These are phyloP conservation scores for Podospora bellae-mahoneyi DNA, from an alignment of 495 filamentous ascomycete species.

Conservation along the genomic window DNA sequence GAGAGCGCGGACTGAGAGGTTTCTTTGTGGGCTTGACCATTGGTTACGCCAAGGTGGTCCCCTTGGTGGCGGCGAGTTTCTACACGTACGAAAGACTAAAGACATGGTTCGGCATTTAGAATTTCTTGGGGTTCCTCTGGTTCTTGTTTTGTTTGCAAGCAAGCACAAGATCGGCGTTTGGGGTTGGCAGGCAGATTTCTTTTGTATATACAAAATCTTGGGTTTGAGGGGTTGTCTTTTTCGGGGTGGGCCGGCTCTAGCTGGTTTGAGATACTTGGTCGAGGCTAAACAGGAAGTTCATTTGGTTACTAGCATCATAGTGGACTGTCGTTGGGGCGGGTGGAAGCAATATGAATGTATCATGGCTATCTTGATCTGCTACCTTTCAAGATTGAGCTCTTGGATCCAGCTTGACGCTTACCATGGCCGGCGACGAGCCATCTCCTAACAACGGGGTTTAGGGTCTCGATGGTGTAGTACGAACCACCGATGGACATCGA, in stretches of 20 bases:
- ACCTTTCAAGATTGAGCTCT: background rate
- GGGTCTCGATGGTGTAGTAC: background rate
- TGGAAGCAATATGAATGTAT: background rate
- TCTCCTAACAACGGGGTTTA: background rate
- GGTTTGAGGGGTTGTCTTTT: background rate
- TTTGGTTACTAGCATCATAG: background rate
- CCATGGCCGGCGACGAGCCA: background rate
- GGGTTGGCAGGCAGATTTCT: slow-evolving; percentile 2
- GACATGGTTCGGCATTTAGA: slow-evolving; percentile 66
- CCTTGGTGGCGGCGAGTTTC: slow-evolving; percentile 79
- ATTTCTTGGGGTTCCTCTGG: background rate
- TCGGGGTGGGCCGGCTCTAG: background rate
- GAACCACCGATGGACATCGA: background rate
- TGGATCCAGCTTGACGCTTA: background rate
- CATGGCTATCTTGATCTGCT: background rate
- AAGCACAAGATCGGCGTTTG: slow-evolving; percentile 22
- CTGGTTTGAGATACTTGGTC: background rate
- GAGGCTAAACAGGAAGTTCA: background rate
- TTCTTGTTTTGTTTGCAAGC: slow-evolving; percentile 12
- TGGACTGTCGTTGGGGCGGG: background rate
- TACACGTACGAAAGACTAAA: slow-evolving; percentile 80
- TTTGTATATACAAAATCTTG: background rate
- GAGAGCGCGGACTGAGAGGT: slow-evolving; percentile 71
- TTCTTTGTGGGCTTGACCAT: slow-evolving; percentile 94
- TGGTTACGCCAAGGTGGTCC: slow-evolving; percentile 90